Evolutionary conservation across 2,329 filamentous ascomycete genomes (phyloP), one percentile per base, ranked within the genome.

Genomic region (Aspergillus transmontanensis): DNA sequence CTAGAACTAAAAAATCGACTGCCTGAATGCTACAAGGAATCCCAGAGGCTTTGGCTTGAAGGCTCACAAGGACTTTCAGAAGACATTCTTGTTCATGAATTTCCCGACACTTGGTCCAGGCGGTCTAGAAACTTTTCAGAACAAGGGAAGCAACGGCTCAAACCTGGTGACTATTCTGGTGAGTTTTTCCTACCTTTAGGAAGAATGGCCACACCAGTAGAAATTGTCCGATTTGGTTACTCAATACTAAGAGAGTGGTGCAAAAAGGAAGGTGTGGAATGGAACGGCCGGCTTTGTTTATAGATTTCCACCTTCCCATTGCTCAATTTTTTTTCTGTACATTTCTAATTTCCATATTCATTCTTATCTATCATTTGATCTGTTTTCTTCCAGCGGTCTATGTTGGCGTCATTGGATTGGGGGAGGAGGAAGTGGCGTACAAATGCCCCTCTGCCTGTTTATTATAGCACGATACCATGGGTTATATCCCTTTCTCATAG

Each of bases 181-280:
- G 72, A 75, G 21, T 79, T 79, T 61, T 79, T 78, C 58, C 70
- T 84, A 26, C 80, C 83, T 0, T 67, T 85, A 36, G 78, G 79
- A 19, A 75, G 76, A 7, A 78, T 76, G 57, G 80, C 76, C 16
- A 77, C 74, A 2, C 76, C 78, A 12, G 73, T 81, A 23, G 82
- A 85, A 64, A 79, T 79, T 11, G 78, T 81, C 11, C 74, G 78
- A 5, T 83, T 83, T 67, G 79, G 78, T 10, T 75, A 75, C 66
- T 71, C 72, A n/a, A 72, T 83, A 48, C 66, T 85, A 63, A 74
- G 73, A 21, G 80, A 83, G 63, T 85, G 81, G 79, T 79, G 79
- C 54, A 71, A 73, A 58, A 81, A 77, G 60, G 80, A 84, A 72
- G 76, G 75, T 16, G 72, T 84, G 19, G 75, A 79, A 11, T 83